Evolutionary conservation across 805 yeast species (phyloP), one percentile per base, ranked within the genome.

Genomic region (Kuraishia ogatae): DNA sequence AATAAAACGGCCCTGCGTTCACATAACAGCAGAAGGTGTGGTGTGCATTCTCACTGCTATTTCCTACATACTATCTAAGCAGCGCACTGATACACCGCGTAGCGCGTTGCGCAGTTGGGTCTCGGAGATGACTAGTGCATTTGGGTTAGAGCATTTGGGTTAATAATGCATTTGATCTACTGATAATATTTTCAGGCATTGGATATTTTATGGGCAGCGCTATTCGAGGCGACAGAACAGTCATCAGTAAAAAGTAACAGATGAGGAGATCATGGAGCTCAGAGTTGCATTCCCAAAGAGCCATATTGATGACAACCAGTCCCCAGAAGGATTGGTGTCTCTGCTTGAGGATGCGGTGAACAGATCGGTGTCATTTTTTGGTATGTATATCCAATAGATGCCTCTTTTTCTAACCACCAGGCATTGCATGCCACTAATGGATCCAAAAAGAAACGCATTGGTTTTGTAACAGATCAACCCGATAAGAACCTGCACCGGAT

Each of bases 351-450:
- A 26, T 2, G 47, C 39, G 8, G 46, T 20, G 50, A n/a, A 19
- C n/a, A 51, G 51, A 43, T 35, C 50, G 3, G 51, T 48, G 35
- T 39, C 51, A 21, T 48, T 47, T 20, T 53, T 53, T 29, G 39
- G 39, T 51, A 35, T 17, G 28, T 51, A 7, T 51, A 8, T 21
- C 10, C 5, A 26, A 26, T 26, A 26, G 5, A 26, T 26, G 29
- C 29, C 8, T 26, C 29, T 10, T 26, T 5, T n/a, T n/a, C n/a
- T n/a, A n/a, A n/a, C n/a, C n/a, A n/a, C n/a, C n/a, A n/a, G n/a
- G n/a, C n/a, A n/a, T n/a, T n/a, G n/a, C n/a, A n/a, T n/a, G n/a
- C n/a, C n/a, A n/a, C n/a, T n/a, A n/a, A n/a, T n/a, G n/a, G n/a
- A n/a, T n/a, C n/a, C n/a, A n/a, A n/a, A n/a, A n/a, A n/a, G n/a